phyloP scores from a whole-genome alignment of 2,329 filamentous ascomycete genomes.

The Scedosporium minutisporum region DNA sequence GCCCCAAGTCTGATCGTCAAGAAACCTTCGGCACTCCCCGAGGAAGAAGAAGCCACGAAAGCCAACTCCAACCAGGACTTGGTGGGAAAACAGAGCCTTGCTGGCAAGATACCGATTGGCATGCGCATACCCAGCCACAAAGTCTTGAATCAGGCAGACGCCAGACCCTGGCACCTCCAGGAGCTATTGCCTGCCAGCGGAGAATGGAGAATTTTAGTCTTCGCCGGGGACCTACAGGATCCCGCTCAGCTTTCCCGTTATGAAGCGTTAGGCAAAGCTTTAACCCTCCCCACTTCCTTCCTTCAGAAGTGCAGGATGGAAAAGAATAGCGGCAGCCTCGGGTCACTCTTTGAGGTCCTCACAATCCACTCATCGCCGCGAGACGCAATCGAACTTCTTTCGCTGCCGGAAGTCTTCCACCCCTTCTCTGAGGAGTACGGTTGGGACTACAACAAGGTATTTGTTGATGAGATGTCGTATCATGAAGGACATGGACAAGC shows the following conservation, averaged over 20 bases:
- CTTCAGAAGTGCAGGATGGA: neutral
- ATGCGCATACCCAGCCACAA: constrained; percentile 51
- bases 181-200: constrained; percentile 44
- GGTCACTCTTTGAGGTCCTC: constrained; percentile 44
- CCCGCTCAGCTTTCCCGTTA: constrained; percentile 21
- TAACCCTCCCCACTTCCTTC: neutral
- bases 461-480: constrained; percentile 42
- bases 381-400: constrained; percentile 35
- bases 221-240: constrained; percentile 46
- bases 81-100: constrained; percentile 29
- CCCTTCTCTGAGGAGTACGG: constrained; percentile 35
- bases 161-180: constrained; percentile 49
- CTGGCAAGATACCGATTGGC: constrained; percentile 22
- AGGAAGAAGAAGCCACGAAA: constrained; percentile 7
- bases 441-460: constrained; percentile 48
- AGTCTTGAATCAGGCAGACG: constrained; percentile 47
- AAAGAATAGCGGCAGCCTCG: neutral
- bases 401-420: constrained; percentile 38
- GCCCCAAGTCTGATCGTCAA: constrained; percentile 14
- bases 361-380: constrained; percentile 48
- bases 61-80: neutral
- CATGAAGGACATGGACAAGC: constrained; percentile 40
- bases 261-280: neutral
- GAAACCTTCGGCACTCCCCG: neutral
- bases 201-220: constrained; percentile 48